These are phyloP conservation scores for Acorus gramineus DNA, from an alignment of 106 monocot species.

Conservation along the genomic window DNA sequence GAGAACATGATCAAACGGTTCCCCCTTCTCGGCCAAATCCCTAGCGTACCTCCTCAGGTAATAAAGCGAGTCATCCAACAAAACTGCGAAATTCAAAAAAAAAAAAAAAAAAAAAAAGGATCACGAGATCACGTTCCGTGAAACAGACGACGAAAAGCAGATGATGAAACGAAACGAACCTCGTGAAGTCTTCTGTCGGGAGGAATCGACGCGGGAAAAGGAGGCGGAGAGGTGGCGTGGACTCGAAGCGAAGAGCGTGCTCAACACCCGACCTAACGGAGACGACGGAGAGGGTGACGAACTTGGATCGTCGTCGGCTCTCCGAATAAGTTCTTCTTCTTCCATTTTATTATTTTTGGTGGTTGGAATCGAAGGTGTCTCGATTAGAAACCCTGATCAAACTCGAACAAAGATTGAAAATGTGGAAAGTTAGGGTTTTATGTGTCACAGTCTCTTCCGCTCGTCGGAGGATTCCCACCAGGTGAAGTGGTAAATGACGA, in stretches of 20 bases:
- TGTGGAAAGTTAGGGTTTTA: too few species aligned
- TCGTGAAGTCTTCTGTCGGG: slow-evolving; percentile 6
- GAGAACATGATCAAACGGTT: slow-evolving; percentile 12
- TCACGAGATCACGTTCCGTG: not conserved
- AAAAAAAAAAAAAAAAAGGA: not conserved
- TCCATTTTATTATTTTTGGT: not conserved
- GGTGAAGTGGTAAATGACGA: too few species aligned
- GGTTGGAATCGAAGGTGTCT: too few species aligned
- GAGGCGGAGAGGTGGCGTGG: slow-evolving; percentile 7
- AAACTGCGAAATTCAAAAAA: slow-evolving; percentile 1
- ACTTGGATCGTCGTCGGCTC: not conserved
- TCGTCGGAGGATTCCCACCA: too few species aligned
- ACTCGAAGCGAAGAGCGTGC: slow-evolving; percentile 1
- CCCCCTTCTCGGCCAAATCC: slow-evolving; percentile 2
- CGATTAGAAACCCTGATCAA: too few species aligned
- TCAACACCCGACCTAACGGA: slow-evolving; percentile 7
- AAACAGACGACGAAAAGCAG: not conserved
- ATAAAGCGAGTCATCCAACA: slow-evolving; percentile 12
- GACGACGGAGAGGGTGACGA: not conserved
- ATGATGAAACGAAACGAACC: not conserved
- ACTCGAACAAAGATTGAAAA: too few species aligned
- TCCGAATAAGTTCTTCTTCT: not conserved
- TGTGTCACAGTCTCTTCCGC: too few species aligned
- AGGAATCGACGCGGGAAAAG: slow-evolving; percentile 1
- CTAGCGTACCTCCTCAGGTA: slow-evolving; percentile 11